Percentiles rank a stretch among this genome's conserved stretches.
These are phyloP conservation scores for Aphanomyces euteiches DNA, from an alignment of 352 stramenopile species.

Conservation along the genomic window DNA sequence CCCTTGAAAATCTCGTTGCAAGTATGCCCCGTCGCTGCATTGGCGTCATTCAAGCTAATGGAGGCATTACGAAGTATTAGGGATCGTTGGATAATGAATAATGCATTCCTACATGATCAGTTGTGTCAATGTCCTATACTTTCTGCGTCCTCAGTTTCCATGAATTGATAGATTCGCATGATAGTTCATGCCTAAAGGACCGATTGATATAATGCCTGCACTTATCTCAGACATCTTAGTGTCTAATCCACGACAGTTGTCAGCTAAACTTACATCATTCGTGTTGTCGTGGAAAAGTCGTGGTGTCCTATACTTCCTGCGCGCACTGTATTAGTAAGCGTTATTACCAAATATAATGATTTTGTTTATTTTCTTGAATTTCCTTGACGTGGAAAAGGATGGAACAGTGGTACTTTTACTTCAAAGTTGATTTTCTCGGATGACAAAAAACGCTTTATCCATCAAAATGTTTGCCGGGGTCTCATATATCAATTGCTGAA, in stretches of 20 bases:
- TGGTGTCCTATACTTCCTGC: background rate
- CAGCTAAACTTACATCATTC: background rate
- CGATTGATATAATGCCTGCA: background rate
- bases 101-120: background rate
- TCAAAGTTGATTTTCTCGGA: too few species aligned
- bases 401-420: too few species aligned
- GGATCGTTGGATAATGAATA: background rate
- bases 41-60: constrained; percentile 3
- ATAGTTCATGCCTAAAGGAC: background rate
- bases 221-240: background rate
- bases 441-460: too few species aligned
- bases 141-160: background rate
- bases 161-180: background rate
- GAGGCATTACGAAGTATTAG: background rate
- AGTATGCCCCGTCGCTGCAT: constrained; percentile 1
- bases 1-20: background rate
- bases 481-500: too few species aligned
- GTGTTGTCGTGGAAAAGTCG: background rate
- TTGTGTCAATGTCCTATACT: constrained; percentile 1
- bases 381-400: too few species aligned
- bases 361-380: too few species aligned
- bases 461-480: too few species aligned
- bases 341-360: too few species aligned
- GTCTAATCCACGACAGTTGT: background rate
- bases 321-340: constrained; percentile 4